Conservation (phyloP, 768 basidiomycete species). For the Gloeostereum incarnatum region DNA sequence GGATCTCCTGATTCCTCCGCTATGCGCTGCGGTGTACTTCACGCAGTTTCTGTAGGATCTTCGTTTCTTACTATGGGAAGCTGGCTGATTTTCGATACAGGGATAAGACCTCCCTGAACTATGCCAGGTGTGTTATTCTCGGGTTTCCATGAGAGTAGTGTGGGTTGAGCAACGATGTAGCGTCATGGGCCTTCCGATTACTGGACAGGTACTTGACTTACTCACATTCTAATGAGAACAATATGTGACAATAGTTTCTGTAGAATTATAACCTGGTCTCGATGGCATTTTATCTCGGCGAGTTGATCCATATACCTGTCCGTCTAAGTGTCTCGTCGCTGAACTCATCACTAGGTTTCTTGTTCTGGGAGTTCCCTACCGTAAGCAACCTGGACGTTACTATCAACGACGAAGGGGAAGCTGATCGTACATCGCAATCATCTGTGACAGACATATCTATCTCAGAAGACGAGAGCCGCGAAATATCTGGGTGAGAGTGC, state of each 20-base stretch:
- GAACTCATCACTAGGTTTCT: constrained; percentile 27
- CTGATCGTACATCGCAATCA: too few relatives aligned
- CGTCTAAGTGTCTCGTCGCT: not conserved
- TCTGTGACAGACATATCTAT: too few relatives aligned
- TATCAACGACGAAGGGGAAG: too few relatives aligned
- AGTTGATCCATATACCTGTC: not conserved
- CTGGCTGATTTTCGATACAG: constrained; percentile 16
- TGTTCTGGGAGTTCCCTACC: constrained; percentile 58
- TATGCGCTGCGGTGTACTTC: constrained; percentile 60
- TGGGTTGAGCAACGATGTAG: constrained; percentile 16
- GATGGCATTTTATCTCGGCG: constrained; percentile 54
- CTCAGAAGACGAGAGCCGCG: constrained; percentile 48
- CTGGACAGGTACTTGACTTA: constrained; percentile 34
- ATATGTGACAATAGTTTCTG: constrained; percentile 3
- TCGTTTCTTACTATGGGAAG: not conserved
- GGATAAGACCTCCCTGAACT: constrained; percentile 63
- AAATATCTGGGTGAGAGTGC: constrained; percentile 46
- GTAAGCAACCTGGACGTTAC: too few relatives aligned
- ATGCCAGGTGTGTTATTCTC: constrained; percentile 40
- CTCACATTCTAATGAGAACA: not conserved
- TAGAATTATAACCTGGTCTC: constrained; percentile 58
- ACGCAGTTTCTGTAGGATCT: constrained; percentile 49
- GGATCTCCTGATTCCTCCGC: constrained; percentile 44
- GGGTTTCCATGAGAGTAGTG: too few relatives aligned
- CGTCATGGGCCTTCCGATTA: constrained; percentile 60